Evolutionary conservation across 257 asterid species (phyloP), one percentile per base, ranked within the genome.

Genomic region (Ligustrum vulgare): DNA sequence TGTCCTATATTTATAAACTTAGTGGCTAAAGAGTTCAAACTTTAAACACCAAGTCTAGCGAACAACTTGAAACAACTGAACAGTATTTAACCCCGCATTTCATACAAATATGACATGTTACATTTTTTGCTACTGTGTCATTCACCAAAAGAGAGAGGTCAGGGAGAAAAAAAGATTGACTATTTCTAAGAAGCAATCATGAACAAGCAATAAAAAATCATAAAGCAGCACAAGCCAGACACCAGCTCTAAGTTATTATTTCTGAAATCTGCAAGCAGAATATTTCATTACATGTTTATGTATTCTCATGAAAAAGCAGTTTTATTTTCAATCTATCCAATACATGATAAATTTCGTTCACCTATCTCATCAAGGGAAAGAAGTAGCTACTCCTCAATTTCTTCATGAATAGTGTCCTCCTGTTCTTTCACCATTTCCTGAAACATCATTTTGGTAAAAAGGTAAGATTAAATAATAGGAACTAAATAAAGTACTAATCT

Each of bases 341-440:
- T 60, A 60, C 25, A 43, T 32, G 18, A 35, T 37, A 18, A 63
- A 66, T 51, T 51, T 47, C 72, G 73, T 36, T 41, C 71, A 39
- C 70, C 45, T 68, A 67, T 51, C 25, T 47, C 20, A 36, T 51
- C 54, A 66, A 49, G 34, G 32, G 62, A 73, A 3, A 75, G 31
- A 72, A 56, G 54, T 67, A 10, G 35, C 35, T 41, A 62, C 15
- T 74, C 75, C 63, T 33, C 23, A 34, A 35, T 37, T 62, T 72
- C 75, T 73, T 72, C 80, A 65, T n/a, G n/a, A n/a, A n/a, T n/a
- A n/a, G n/a, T 20, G 54, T 32, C 70, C 69, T 12, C 74, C 20
- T 18, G 66, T 54, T 51, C 66, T 68, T 51, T 70, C 79, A 41
- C 39, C 71, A 63, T n/a, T 36, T 43, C 80, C 87, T 80, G 80